Evolutionary conservation across 305 asterid species (phyloP).

Genomic region (Solanum aculeatissimum): DNA sequence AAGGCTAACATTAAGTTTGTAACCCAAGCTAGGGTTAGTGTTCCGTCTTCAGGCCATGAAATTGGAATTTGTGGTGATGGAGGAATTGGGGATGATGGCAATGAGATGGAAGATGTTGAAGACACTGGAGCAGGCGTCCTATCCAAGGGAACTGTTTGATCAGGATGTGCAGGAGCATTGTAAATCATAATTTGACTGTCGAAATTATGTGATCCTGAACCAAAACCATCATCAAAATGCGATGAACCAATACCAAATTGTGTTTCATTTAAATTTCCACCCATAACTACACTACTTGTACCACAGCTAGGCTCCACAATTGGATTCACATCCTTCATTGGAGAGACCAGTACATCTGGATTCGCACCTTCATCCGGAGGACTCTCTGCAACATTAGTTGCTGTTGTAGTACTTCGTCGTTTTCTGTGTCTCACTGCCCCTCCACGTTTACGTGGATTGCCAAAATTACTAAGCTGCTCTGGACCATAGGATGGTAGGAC

Average conservation of each 20-base stretch:
- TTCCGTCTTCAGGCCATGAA: constrained; percentile 54
- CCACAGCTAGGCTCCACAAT: not conserved
- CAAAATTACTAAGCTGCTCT: not conserved
- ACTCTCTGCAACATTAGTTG: not conserved
- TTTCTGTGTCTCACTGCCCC: not conserved
- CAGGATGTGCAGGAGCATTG: not conserved
- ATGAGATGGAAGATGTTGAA: constrained; percentile 31
- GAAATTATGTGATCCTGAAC: not conserved
- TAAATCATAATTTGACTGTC: not conserved
- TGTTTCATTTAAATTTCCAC: not conserved
- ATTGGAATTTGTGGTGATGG: constrained; percentile 47
- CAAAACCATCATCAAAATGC: not conserved
- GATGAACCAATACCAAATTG: not conserved
- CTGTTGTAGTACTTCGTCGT: not conserved
- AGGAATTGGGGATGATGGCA: constrained; percentile 22
- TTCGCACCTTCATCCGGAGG: not conserved
- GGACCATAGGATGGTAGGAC: not conserved
- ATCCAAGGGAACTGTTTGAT: no score
- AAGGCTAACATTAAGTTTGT: constrained; percentile 57
- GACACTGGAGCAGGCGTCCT: constrained; percentile 28
- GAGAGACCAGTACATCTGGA: not conserved
- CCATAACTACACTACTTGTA: not conserved
- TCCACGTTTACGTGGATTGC: not conserved
- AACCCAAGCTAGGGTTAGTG: constrained; percentile 47
- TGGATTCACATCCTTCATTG: not conserved